A percentile compares a stretch with the other conserved stretches of the same genome.
Evolutionary conservation across 192 early-diverging fungal species (phyloP).

Genomic region (Phycomyces nitens): DNA sequence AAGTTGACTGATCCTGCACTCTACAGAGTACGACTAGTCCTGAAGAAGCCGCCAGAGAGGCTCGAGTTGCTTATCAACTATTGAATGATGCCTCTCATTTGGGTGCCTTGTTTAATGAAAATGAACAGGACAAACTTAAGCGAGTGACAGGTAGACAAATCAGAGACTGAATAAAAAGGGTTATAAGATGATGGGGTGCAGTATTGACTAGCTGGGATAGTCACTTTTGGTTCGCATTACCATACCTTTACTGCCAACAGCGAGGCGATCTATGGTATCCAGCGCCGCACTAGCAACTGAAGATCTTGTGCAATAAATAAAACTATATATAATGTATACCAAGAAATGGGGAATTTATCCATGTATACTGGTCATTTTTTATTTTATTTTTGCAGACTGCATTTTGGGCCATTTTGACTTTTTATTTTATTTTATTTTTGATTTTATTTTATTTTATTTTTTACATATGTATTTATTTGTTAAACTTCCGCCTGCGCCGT

Average conservation of each 20-base stretch:
- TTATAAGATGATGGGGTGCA: too few species aligned
- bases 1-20: background rate
- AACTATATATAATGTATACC: too few species aligned
- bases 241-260: constrained; percentile 13
- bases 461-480: too few species aligned
- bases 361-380: too few species aligned
- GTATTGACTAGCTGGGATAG: background rate
- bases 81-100: constrained; percentile 8
- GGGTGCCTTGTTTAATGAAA: background rate
- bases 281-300: background rate
- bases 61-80: constrained; percentile 14
- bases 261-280: constrained; percentile 13
- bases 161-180: background rate
- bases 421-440: too few species aligned
- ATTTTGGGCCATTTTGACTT: too few species aligned
- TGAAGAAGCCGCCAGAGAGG: constrained; percentile 3
- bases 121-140: constrained; percentile 15
- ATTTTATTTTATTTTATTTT: too few species aligned
- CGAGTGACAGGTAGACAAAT: constrained; percentile 11
- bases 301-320: background rate
- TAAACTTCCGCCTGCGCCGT: too few species aligned
- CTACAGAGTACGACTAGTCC: background rate
- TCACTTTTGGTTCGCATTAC: constrained; percentile 14
- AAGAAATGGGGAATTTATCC: too few species aligned
- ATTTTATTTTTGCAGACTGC: too few species aligned